These are phyloP conservation scores for Diutina rugosa DNA, from an alignment of 1,139 yeast species.

Conservation along the genomic window DNA sequence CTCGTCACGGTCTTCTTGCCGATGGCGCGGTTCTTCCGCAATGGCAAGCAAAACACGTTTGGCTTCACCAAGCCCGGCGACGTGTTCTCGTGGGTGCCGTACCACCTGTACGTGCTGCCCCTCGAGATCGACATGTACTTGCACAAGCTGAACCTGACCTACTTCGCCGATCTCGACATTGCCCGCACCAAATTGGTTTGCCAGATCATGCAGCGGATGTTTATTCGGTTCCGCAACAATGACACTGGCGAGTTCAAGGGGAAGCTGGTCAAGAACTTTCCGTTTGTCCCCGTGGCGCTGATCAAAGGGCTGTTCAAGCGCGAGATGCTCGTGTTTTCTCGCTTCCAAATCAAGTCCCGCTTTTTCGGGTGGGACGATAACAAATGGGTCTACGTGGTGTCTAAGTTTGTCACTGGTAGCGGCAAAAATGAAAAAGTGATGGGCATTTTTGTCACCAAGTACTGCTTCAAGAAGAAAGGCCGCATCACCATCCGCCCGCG, in stretches of 20 bases:
- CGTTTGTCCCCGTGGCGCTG: slow-evolving; percentile 71
- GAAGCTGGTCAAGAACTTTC: slow-evolving; percentile 21
- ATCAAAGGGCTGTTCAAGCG: slow-evolving; percentile 55
- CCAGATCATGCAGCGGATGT: slow-evolving; percentile 29
- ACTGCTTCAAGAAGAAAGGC: slow-evolving; percentile 61
- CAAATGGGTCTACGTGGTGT: slow-evolving; percentile 70
- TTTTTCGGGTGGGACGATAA: slow-evolving; percentile 68
- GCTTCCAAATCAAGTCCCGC: slow-evolving; percentile 41
- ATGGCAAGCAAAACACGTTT: slow-evolving; percentile 19
- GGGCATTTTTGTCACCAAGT: slow-evolving; percentile 51
- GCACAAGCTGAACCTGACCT: slow-evolving; percentile 82
- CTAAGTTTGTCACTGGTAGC: slow-evolving; percentile 37
- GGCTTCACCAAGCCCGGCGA: slow-evolving; percentile 11
- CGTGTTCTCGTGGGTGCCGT: background rate
- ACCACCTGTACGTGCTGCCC: slow-evolving; percentile 46
- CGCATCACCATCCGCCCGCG: slow-evolving; percentile 59
- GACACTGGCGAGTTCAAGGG: slow-evolving; percentile 21
- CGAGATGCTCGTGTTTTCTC: slow-evolving; percentile 59
- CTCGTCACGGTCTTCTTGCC: slow-evolving; percentile 27
- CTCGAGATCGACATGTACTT: slow-evolving; percentile 76
- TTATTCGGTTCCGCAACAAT: slow-evolving; percentile 18
- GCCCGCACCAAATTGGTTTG: slow-evolving; percentile 58
- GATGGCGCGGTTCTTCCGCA: slow-evolving; percentile 10
- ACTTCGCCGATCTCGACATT: slow-evolving; percentile 73
- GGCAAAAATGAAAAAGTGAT: slow-evolving; percentile 24